These are phyloP conservation scores for Cordyceps tenuipes DNA, from an alignment of 2,329 filamentous ascomycete species.

Conservation along the genomic window DNA sequence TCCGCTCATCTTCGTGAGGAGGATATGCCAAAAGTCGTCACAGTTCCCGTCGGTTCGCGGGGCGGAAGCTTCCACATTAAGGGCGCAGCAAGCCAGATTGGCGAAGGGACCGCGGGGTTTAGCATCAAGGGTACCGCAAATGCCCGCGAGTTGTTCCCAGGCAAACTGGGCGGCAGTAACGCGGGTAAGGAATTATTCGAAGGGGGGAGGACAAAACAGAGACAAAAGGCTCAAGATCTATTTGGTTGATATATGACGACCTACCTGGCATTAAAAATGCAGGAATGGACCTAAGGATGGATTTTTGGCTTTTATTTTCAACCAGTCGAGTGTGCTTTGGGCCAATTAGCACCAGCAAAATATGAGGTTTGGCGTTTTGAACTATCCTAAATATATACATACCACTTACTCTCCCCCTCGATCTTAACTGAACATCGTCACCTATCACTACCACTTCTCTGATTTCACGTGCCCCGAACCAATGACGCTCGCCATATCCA, in stretches of 20 bases:
- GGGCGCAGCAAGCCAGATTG: conserved; percentile 42
- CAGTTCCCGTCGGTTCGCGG: conserved; percentile 36
- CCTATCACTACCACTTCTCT: conserved; percentile 56
- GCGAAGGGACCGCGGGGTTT: conserved; percentile 41
- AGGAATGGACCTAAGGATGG: not conserved
- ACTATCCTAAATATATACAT: not conserved
- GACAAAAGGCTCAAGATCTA: conserved; percentile 64
- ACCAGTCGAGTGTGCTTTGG: not conserved
- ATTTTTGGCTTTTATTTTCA: not conserved
- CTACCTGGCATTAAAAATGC: not conserved
- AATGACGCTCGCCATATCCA: conserved; percentile 27
- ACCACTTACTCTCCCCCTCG: not conserved
- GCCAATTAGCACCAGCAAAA: not conserved
- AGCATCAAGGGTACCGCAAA: conserved; percentile 59
- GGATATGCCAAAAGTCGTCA: conserved; percentile 49
- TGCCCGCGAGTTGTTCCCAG: conserved; percentile 60
- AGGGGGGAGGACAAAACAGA: conserved; percentile 43
- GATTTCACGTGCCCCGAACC: conserved; percentile 40
- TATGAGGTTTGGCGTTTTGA: not conserved
- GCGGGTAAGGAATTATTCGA: conserved; percentile 59
- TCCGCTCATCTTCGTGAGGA: conserved; percentile 29
- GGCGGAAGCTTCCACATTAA: conserved; percentile 49
- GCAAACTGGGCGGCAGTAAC: conserved; percentile 43
- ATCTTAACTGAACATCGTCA: not conserved
- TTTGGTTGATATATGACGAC: conserved; percentile 33